phyloP scores from a whole-genome alignment of 2,329 filamentous ascomycete species.

The Exophiala phaeomuriformis region DNA sequence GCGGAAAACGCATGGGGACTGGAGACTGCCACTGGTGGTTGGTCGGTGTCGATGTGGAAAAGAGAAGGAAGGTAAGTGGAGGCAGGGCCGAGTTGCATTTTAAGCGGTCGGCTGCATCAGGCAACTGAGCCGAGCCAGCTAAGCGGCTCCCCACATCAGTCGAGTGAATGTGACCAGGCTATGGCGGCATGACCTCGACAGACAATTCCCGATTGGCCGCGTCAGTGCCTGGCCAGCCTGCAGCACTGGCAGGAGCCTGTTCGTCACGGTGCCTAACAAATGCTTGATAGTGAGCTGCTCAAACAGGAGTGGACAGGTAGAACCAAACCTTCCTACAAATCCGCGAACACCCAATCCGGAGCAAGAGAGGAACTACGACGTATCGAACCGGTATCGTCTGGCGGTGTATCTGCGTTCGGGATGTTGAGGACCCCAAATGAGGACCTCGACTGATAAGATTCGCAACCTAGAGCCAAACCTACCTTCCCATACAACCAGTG shows the following conservation, averaged over 20 bases:
- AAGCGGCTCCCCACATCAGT: background rate
- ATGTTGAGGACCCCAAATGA: background rate
- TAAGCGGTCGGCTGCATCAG: slow-evolving; percentile 5
- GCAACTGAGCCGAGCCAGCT: slow-evolving; percentile 4
- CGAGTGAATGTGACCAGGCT: background rate
- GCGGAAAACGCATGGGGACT: slow-evolving; percentile 15
- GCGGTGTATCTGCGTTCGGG: background rate
- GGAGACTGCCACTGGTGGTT: slow-evolving; percentile 1
- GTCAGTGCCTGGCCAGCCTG: background rate
- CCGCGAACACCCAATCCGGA: background rate
- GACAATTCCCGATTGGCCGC: background rate
- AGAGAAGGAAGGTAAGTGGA: slow-evolving; percentile 20
- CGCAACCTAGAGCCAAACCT: background rate
- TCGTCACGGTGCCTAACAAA: background rate
- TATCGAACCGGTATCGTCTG: background rate
- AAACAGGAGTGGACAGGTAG: background rate
- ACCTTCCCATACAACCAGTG: no score
- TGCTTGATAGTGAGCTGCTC: background rate
- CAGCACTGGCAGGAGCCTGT: background rate
- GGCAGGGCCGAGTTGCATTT: slow-evolving; percentile 6
- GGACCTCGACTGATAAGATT: background rate
- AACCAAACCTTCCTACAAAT: slow-evolving; percentile 2
- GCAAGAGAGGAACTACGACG: background rate
- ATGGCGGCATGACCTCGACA: background rate
- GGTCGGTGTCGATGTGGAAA: slow-evolving; percentile 14